Conservation (phyloP, 805 yeast genomes). For the Monosporozyma aquatica region DNA sequence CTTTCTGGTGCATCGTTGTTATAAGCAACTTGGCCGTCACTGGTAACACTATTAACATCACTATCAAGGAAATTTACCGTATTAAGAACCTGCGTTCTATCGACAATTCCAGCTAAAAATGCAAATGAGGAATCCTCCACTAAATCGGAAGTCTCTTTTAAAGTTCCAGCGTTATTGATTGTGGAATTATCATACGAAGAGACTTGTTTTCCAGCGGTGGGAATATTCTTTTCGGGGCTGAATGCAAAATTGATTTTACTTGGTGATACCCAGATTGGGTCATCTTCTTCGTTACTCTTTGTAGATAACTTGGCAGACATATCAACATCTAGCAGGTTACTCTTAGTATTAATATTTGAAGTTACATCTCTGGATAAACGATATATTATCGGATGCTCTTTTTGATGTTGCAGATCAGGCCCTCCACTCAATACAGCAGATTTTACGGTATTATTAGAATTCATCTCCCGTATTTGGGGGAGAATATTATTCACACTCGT, state of each 20-base stretch:
- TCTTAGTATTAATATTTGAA: conserved; percentile 5
- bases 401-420: conserved; percentile 3
- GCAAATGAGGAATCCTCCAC: conserved; percentile 35
- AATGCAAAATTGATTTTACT: conserved; percentile 21
- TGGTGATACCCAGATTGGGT: conserved; percentile 30
- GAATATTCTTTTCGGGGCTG: conserved; percentile 1
- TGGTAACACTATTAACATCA: conserved; percentile 3
- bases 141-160: conserved; percentile 4
- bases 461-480: background rate
- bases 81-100: background rate
- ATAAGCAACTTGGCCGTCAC: conserved; percentile 6
- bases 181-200: background rate
- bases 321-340: background rate
- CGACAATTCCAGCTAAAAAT: conserved; percentile 33
- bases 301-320: background rate
- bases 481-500: background rate
- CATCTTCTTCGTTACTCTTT: conserved; percentile 17
- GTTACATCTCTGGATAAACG: conserved; percentile 9
- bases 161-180: background rate
- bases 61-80: conserved; percentile 3
- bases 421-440: background rate
- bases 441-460: background rate
- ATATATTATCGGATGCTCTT: conserved; percentile 8
- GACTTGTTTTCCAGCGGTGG: background rate
- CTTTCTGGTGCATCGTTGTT: conserved; percentile 14